Base-by-base conservation (phyloP, 768 basidiomycete species). In the Phaeotremella fagi region DNA sequence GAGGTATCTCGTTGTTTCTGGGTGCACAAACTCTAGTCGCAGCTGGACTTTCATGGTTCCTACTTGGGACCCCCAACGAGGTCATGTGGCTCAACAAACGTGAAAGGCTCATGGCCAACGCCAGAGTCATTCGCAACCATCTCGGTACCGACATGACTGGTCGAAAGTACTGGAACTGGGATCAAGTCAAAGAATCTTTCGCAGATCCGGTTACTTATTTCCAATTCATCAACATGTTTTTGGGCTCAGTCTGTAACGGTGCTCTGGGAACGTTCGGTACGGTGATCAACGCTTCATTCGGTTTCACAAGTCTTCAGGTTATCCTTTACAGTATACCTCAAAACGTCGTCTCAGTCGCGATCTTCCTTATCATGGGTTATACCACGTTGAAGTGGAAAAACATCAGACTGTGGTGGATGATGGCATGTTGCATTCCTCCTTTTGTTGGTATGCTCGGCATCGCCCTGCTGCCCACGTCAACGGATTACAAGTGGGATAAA, bases 21-120 rank as follows among this genome's bases (percentile, higher is more conserved):
- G 63, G 63, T 12, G 59, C 38, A 0, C 29, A 46, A 14, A 64
- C 63, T 7, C 24, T 61, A 14, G 11, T 57, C 4, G 52, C 53
- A 9, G 22, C 60, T 1, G 16, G 45, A 1, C 20, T 57, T 11
- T 55, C 50, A 26, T 55, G 54, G 45, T 51, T 60, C 46, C 16
- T 64, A 7, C 63, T 63, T 27, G 63, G 63, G 0, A 64, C 63
- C 22, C 63, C 61, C 23, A 52, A 43, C 33, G 61, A 59, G 35
- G 61, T 64, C 22, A 44, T 36, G 22, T 61, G 63, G 63, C 57
- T 65, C 14, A 42, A 41, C 15, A 25, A 41, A 24, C 26, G 55
- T 18, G 63, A 65, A 36, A 55, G 51, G 51, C n/a, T 24, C 9
- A 48, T 61, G 49, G 63, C 60, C 18, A 43, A 46, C 35, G 60